Base-by-base conservation (phyloP, 2,329 filamentous ascomycete species). In the Cordyceps javanica region DNA sequence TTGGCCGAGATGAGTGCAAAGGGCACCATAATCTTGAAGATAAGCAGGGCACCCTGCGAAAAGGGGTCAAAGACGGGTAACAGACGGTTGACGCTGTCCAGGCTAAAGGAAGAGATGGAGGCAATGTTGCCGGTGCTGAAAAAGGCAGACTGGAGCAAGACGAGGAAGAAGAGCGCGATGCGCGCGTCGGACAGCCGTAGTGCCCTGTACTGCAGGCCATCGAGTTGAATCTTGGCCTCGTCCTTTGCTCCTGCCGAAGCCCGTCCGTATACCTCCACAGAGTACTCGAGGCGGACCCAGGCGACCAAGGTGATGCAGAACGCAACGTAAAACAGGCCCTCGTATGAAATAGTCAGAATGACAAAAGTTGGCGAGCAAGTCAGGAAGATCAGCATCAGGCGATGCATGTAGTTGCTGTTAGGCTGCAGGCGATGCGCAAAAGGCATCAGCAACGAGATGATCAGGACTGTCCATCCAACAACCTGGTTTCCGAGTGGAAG, bases 41-140 rank as follows among this genome's bases (percentile, higher is more conserved):
- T 77, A 3, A 99, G 80, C 2, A 99, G 80, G 0, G 91, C 90
- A 28, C 87, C 90, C 72, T 99, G 95, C 1, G 87, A 89, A 70
- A 97, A 95, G 11, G 94, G 94, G 68, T 93, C 90, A 72, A 99
- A 99, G 60, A 99, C 77, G 5, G 94, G 94, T 51, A 97, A 81
- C 7, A 99, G 83, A 2, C 94, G 87, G 69, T 80, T 83, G 7
- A 99, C 94, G 65, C 89, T 92, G 59, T 97, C 94, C 41, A 99
- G 78, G 61, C 89, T 95, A 76, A 99, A 99, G 1, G 91, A 90
- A 16, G 92, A 96, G 57, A 99, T 75, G 0, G 93, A 97, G 1
- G 94, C 94, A 59, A 99, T 85, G 74, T 99, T 99, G 62, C 94
- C 94, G 0, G 93, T 97, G 74, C 87, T 90, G 81, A 97, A 99